Base-by-base conservation (phyloP, 2,329 filamentous ascomycete genomes). In the Seiridium cupressi region DNA sequence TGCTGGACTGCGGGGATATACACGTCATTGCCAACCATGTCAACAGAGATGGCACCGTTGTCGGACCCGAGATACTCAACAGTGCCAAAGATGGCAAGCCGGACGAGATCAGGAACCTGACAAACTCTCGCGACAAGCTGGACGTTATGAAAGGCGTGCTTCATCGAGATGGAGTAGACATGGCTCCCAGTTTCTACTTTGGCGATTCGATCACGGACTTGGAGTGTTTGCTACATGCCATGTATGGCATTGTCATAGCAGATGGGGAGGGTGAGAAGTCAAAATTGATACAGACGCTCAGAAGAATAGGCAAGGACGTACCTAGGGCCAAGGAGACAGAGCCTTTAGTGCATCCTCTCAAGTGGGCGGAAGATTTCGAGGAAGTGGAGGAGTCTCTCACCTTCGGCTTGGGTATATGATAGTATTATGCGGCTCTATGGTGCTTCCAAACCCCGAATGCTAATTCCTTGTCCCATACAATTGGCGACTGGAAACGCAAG, bases 161-260 rank as follows among this genome's bases (percentile, higher is more conserved):
- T 38, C 58, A 58, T 5, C 66, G 66, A n/a, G 63, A 67, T 4
- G 63, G 60, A 1, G 8, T 60, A 35, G 49, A 49, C 26, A 55
- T 51, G 59, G 64, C 59, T 66, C 68, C 61, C 5, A 68, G 74
- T n/a, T 68, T 83, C n/a, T 87, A 86, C 71, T 79, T 85, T 68
- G 84, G 84, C 6, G 84, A 87, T 68, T 85, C 84, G 35, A 77
- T 77, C 2, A 86, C 84, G 1, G 84, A 87, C 67, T 69, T 86
- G 59, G 78, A 81, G 66, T 86, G 84, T 61, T 69, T 87, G 44
- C 64, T 84, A 3, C 67, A 70, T 31, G 70, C 69, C 2, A 70
- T 73, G 5, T 51, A 63, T 40, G 84, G 83, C 3, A 70, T 85
- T 31, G 77, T 82, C 47, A 74, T 87, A 44, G 74, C 79, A 1